Base-by-base conservation (phyloP, 768 basidiomycete genomes). In the Lanmaoa pseudosensibilis region DNA sequence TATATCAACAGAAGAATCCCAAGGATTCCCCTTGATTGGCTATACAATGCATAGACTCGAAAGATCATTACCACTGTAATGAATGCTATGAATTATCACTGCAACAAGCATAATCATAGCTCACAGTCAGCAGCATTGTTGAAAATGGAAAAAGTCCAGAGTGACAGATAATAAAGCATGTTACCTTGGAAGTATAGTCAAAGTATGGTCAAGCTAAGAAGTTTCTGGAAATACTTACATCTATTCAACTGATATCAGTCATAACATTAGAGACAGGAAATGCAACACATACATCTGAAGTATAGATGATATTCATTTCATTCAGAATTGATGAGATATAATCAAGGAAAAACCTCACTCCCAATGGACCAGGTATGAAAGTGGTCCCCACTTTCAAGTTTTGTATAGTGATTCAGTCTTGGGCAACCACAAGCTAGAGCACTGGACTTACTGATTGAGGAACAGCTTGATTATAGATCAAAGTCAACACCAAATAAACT, bases 21-120 rank as follows among this genome's bases (percentile, higher is more conserved):
- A 5, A 57, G 49, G 5, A 57, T 18, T 18, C 0, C 15, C 8
- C 38, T 49, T 18, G 58, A 57, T 15, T 12, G 50, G 4, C 38
- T 19, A 27, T 45, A 57, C 25, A 59, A 7, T 27, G 58, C 58
- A 50, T 58, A 57, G 16, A 58, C 43, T 33, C 51, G 50, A 27
- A 57, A 36, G 16, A 58, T 18, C 58, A 59, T 59, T 2, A 57
- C 10, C 15, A 59, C 58, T 59, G 18, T 1, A 45, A 46, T 38
- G 13, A 37, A 15, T 33, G 1, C 6, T 5, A 4, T 18, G 10
- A 49, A 5, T 33, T 3, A 16, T 15, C 5, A 25, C 23, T 8
- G 4, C 4, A 27, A 12, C 2, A 18, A 10, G 11, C 25, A 5
- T 0, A 19, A n/a, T 11, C 12, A 44, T 6, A 16, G 3, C 58